phyloP scores from a whole-genome alignment of 73 alveolate genomes.

The Stentor roeselii region DNA sequence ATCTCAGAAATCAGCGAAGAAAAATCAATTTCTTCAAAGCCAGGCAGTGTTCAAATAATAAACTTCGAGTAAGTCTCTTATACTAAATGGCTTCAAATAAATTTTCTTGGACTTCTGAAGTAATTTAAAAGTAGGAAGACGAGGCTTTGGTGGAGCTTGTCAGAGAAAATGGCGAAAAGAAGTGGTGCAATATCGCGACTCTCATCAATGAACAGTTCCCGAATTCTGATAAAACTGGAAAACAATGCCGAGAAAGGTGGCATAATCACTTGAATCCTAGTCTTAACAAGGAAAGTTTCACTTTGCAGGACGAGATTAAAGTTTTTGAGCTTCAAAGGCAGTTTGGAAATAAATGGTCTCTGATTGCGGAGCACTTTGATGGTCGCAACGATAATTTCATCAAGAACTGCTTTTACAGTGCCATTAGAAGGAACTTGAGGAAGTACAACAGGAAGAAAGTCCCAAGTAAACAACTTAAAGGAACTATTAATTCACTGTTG shows the following conservation, averaged over 20 bases:
- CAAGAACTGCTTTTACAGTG: constrained; percentile 70
- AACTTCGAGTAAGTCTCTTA: background rate
- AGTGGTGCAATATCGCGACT: constrained; percentile 2
- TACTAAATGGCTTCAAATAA: too few relatives aligned
- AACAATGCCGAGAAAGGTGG: constrained; percentile 98
- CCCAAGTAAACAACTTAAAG: background rate
- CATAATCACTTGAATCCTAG: constrained; percentile 89
- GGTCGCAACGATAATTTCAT: constrained; percentile 70
- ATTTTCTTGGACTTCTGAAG: background rate
- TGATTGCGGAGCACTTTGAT: constrained; percentile 56
- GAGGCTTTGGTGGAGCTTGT: background rate
- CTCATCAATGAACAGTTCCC: background rate
- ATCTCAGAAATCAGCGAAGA: background rate
- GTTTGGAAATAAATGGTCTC: constrained; percentile 76
- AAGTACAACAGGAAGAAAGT: constrained; percentile 11
- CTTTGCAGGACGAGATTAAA: constrained; percentile 67
- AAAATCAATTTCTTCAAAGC: background rate
- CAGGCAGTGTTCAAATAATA: background rate
- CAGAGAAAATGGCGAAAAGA: background rate
- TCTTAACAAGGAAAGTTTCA: constrained; percentile 60
- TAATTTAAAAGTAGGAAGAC: background rate
- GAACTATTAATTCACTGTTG: background rate
- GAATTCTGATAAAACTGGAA: constrained; percentile 88
- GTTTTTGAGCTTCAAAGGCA: constrained; percentile 54
- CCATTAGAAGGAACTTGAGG: constrained; percentile 44